Base-by-base conservation (phyloP, 495 filamentous ascomycete species). In the Recurvomyces mirabilis region DNA sequence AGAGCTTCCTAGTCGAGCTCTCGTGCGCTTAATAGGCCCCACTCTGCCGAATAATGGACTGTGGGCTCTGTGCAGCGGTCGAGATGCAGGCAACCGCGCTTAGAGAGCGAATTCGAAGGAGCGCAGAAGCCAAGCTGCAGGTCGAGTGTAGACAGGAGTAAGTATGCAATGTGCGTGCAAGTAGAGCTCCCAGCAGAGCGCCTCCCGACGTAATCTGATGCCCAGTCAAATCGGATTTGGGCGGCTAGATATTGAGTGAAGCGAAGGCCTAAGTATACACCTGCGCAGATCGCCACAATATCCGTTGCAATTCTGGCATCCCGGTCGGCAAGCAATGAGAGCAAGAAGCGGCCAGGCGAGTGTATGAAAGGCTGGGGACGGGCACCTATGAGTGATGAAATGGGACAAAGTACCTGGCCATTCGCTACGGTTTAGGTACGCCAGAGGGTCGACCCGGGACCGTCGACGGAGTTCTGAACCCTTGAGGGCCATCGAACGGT, bases 11-110 rank as follows among this genome's bases (percentile, higher is more conserved):
- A 29, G 31, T 12, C 17, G 41, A 46, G 34, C 26, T 36, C 22
- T 41, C 23, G 37, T 49, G 50, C 45, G 44, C n/a, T 26, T 40
- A 43, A 23, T 4, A 21, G 35, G 38, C 50, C 50, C 44, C 39
- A 33, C 44, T 40, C 45, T 15, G 14, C n/a, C 36, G 38, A 41
- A 36, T 43, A 43, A 11, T 19, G n/a, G n/a, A 25, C 38, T 31
- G n/a, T 26, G 24, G 32, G 11, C 24, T 14, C 22, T 36, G 38
- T 39, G 38, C 23, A 38, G 39, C 50, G 33, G 17, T 21, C 25
- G 19, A 21, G 4, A 53, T 49, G 50, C 44, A 53, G 33, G 50
- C 33, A 53, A 22, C 38, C 50, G 50, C 50, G 43, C 37, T 43
- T 17, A 22, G 39, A 42, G 38, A 21, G 30, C 15, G 20, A 26